Conservation (phyloP, 768 basidiomycete genomes). For the Mycena galericulata region DNA sequence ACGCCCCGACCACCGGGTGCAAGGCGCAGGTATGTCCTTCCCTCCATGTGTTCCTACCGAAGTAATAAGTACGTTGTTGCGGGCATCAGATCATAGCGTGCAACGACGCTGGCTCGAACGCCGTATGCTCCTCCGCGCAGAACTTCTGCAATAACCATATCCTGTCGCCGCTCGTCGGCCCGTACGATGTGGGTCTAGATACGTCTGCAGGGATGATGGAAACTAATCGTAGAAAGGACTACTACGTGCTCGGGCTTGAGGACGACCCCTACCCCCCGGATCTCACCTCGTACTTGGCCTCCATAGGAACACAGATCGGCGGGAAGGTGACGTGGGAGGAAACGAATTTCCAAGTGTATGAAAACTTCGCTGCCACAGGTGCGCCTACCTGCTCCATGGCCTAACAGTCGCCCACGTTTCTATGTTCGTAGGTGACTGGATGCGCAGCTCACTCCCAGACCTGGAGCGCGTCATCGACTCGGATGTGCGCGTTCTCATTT, state of each 20-base stretch:
- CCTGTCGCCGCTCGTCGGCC: conserved; percentile 63
- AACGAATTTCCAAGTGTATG: conserved; percentile 56
- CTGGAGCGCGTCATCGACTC: conserved; percentile 56
- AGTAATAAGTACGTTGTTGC: no score
- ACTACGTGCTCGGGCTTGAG: conserved; percentile 57
- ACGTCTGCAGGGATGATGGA: no score
- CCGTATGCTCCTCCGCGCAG: conserved; percentile 68
- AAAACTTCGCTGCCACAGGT: conserved; percentile 60
- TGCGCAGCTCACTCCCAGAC: conserved; percentile 54
- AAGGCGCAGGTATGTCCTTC: conserved; percentile 53
- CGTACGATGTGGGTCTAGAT: conserved; percentile 60
- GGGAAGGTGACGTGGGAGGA: conserved; percentile 57
- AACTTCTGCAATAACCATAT: conserved; percentile 68
- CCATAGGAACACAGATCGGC: conserved; percentile 53
- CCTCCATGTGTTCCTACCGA: background rate
- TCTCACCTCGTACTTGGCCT: conserved; percentile 47
- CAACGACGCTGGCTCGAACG: conserved; percentile 58
- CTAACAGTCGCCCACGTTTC: background rate
- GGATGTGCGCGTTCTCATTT: conserved; percentile 54
- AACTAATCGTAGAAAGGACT: no score
- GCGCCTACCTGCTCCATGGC: background rate
- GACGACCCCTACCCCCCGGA: conserved; percentile 64
- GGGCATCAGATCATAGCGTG: conserved; percentile 61
- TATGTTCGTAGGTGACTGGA: conserved; percentile 64
- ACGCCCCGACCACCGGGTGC: conserved; percentile 58